Base-by-base conservation (phyloP, 2,329 filamentous ascomycete genomes). In the Claviceps paspali region DNA sequence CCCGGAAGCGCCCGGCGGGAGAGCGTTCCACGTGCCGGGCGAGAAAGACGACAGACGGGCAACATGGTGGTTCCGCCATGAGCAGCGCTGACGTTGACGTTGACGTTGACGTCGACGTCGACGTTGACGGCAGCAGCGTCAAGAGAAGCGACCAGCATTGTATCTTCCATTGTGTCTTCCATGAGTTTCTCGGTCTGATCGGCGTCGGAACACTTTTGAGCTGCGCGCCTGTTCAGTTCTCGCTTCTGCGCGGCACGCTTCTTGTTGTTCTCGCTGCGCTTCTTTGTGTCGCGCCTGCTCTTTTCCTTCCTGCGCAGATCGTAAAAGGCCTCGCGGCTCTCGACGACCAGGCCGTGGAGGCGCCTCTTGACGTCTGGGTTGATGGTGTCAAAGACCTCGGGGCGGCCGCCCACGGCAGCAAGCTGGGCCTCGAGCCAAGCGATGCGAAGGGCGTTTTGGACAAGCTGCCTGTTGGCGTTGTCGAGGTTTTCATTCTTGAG, bases 401-500 rank as follows among this genome's bases (percentile, higher is more conserved):
- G 40, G 2, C 24, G 14, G 26, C 40, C 40, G 10, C 40, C 38
- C 5, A 42, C 17, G 6, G 34, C 31, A 18, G 18, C 36, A 5
- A 42, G 23, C 18, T 37, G 28, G 14, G 30, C 41, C 19, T 40
- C 23, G 2, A 43, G 36, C 41, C 41, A 43, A 22, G 32, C 38
- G 24, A 38, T 41, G 10, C 27, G 21, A 12, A 40, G 24, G 23
- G 35, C 41, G 1, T 44, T 29, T 0, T 47, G 17, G 31, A 59
- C 15, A 2, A 40, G 24, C 10, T 5, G 22, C 15, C 24, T 34
- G 23, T 28, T 40, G 27, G 40, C 40, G 12, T 42, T 42, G 14
- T 26, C 28, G 15, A 42, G 24, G 14, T 39, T 49, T 9, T 29
- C 34, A 2, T 38, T 21, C 39, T 49, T 52, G 29, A 46, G n/a